Evolutionary conservation across 2,329 filamentous ascomycete species (phyloP).

Genomic region (Neocatenulostroma microsporum): DNA sequence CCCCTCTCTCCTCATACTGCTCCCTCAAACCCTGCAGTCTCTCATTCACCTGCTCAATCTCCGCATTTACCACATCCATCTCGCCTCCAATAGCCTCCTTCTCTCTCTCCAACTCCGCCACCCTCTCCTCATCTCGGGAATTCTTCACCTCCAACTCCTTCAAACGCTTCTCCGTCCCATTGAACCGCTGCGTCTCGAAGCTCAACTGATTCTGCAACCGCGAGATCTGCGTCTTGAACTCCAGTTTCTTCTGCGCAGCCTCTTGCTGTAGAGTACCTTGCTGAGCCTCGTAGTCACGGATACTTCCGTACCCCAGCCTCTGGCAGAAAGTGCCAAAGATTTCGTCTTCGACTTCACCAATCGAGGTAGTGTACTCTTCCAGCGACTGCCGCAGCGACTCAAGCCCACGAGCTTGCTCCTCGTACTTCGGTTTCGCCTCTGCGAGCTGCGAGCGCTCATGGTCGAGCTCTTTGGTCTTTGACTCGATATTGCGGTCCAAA

Average conservation of each 20-base stretch:
- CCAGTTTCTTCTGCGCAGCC: slow-evolving; percentile 73
- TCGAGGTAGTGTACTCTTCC: slow-evolving; percentile 51
- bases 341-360: slow-evolving; percentile 77
- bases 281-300: slow-evolving; percentile 87
- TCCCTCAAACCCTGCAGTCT: slow-evolving; percentile 61
- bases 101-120: slow-evolving; percentile 62
- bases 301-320: slow-evolving; percentile 76
- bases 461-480: slow-evolving; percentile 74
- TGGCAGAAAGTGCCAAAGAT: slow-evolving; percentile 81
- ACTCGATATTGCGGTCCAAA: slow-evolving; percentile 72
- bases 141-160: slow-evolving; percentile 59
- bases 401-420: slow-evolving; percentile 62
- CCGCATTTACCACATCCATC: slow-evolving; percentile 64
- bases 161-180: slow-evolving; percentile 62
- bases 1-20: slow-evolving; percentile 60
- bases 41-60: slow-evolving; percentile 68
- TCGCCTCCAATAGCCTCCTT: slow-evolving; percentile 67
- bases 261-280: slow-evolving; percentile 91
- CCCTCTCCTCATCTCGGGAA: slow-evolving; percentile 58
- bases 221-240: slow-evolving; percentile 72
- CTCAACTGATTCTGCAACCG: slow-evolving; percentile 53
- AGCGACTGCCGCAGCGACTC: slow-evolving; percentile 54
- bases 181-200: slow-evolving; percentile 63
- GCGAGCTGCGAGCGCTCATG: slow-evolving; percentile 64
- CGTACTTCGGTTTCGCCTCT: slow-evolving; percentile 69